Conservation (phyloP, 2,329 filamentous ascomycete genomes). For the Sarocladiaceae sp. region DNA sequence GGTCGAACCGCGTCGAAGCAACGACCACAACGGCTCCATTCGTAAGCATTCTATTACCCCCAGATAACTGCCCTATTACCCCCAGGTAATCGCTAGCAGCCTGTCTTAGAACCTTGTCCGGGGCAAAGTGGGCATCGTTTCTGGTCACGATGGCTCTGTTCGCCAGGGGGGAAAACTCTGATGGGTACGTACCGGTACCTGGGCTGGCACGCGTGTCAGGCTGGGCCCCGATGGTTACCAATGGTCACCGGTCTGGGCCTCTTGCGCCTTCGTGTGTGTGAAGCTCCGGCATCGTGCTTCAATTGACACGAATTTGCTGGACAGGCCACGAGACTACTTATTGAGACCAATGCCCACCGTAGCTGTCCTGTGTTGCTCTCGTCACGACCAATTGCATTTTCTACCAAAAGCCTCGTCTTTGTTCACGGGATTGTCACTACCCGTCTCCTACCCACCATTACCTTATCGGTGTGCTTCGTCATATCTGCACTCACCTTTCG, state of each 20-base stretch:
- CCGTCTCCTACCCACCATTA: not conserved
- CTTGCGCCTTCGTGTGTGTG: not conserved
- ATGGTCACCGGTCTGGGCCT: slow-evolving; percentile 4
- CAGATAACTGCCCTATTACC: slow-evolving; percentile 9
- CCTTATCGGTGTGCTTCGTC: slow-evolving; percentile 1
- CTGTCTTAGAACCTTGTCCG: slow-evolving; percentile 8
- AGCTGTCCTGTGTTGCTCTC: not conserved
- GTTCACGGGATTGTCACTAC: not conserved
- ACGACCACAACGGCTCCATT: not conserved
- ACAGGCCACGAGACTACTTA: slow-evolving; percentile 2
- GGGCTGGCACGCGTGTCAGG: slow-evolving; percentile 3
- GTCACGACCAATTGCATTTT: slow-evolving; percentile 1
- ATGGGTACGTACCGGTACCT: slow-evolving; percentile 9
- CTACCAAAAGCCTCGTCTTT: not conserved
- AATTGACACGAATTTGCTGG: not conserved
- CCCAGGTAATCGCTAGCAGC: slow-evolving; percentile 7
- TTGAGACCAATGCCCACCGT: not conserved
- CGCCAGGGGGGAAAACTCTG: slow-evolving; percentile 7
- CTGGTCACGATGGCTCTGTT: slow-evolving; percentile 3
- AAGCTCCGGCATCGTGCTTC: slow-evolving; percentile 1
- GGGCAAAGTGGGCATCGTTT: not conserved
- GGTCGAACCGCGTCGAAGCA: slow-evolving; percentile 8
- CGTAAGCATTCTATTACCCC: slow-evolving; percentile 9
- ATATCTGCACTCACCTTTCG: not conserved
- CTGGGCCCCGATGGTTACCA: not conserved